Evolutionary conservation across 2,329 filamentous ascomycete genomes (phyloP), one percentile per base, ranked within the genome.

Genomic region (Pestalotiopsis sp.): DNA sequence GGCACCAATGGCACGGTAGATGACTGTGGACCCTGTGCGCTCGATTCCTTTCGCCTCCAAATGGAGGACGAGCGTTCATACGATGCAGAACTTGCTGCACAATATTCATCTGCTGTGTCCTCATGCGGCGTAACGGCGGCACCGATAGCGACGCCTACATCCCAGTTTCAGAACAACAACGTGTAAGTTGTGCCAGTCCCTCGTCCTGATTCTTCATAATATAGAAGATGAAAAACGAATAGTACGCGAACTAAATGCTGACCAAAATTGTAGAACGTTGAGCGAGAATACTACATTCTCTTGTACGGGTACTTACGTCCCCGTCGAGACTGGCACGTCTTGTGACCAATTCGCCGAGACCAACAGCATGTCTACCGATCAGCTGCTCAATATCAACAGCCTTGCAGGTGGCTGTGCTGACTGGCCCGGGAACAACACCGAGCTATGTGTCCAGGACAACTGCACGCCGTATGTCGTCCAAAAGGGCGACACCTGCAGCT

Each of bases 401-500:
- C 45, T 52, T 17, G 45, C 45, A 17, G 45, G 45, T 52, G 45
- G 45, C 20, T 52, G 45, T 52, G 45, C 45, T 52, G 45, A 52
- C 45, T 52, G 45, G 45, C 45, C 45, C 20, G 45, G 45, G 14
- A 20, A 52, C 45, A 17, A 52, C 14, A 52, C 45, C 45, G 45
- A 52, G 20, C 45, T 52, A n/a, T 52, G 45, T 52, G 45, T 52
- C 14, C 45, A 52, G 13, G 45, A 52, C 20, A 52, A 52, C 14
- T 52, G 57, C 57, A 25, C 57, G 1, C 20, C 27, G 23, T 70
- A 72, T 23, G 72, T 70, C 11, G 73, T 75, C 7, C n/a, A 68
- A 56, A 64, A 56, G 2, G 69, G 71, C 38, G 71, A 73, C 58
- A 75, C 74, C 4, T 76, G 74, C 67, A 67, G 59, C 12, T 61